Conservation (phyloP, 805 yeast genomes). For the Spencermartinsiella europaea region DNA sequence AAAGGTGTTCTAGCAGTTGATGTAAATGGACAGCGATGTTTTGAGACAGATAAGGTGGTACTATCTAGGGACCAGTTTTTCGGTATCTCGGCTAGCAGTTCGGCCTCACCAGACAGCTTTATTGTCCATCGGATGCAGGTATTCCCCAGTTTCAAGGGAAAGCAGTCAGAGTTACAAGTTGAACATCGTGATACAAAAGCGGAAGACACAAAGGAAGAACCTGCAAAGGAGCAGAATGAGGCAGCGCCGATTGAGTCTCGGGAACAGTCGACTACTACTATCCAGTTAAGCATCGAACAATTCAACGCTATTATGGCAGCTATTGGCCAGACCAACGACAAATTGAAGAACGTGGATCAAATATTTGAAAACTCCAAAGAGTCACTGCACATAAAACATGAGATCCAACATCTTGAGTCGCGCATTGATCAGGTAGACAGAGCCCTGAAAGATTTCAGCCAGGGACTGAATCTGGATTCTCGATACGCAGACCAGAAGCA, state of each 20-base stretch:
- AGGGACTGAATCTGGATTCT: slow-evolving; percentile 6
- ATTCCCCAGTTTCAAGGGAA: slow-evolving; percentile 8
- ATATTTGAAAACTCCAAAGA: slow-evolving; percentile 6
- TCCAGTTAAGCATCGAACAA: neutral
- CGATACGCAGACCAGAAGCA: slow-evolving; percentile 12
- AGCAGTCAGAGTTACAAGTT: neutral
- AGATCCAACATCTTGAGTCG: slow-evolving; percentile 11
- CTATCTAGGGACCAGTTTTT: slow-evolving; percentile 31
- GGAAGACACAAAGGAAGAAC: slow-evolving; percentile 2
- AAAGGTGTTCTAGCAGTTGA: slow-evolving; percentile 30
- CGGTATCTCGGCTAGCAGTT: slow-evolving; percentile 32
- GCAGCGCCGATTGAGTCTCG: slow-evolving; percentile 1
- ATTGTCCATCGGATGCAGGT: slow-evolving; percentile 16
- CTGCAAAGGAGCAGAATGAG: slow-evolving; percentile 9
- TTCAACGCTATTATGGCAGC: slow-evolving; percentile 12
- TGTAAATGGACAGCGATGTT: slow-evolving; percentile 36
- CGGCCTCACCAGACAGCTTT: slow-evolving; percentile 21
- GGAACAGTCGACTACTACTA: neutral
- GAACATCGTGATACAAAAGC: neutral
- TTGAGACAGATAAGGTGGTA: slow-evolving; percentile 28
- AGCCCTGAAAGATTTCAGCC: slow-evolving; percentile 9
- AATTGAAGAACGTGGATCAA: slow-evolving; percentile 6
- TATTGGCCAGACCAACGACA: slow-evolving; percentile 11
- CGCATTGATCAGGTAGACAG: slow-evolving; percentile 15
- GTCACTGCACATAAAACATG: slow-evolving; percentile 1